Conservation (phyloP, 140 eudicot species). For the Erigeron philadelphicus region DNA sequence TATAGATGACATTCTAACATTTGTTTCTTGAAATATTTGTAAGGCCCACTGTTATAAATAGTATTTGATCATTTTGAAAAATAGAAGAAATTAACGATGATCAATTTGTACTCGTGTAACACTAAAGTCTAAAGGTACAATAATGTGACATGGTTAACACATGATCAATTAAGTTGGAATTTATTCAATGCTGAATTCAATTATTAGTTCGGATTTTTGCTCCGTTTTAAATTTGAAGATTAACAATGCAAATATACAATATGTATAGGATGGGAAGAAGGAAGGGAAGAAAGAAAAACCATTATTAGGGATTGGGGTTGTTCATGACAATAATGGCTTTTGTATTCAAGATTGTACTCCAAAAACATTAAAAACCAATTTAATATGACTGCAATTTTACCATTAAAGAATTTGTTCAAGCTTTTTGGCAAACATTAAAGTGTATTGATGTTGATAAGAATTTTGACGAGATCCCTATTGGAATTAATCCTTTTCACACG, state of each 20-base stretch:
- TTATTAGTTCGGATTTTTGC: neutral
- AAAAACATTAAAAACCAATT: slow-evolving; percentile 17
- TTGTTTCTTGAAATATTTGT: too few relatives aligned
- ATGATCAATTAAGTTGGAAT: too few relatives aligned
- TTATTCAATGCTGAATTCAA: too few relatives aligned
- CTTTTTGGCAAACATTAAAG: slow-evolving; percentile 17
- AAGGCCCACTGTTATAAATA: neutral
- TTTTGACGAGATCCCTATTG: neutral
- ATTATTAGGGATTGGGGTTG: slow-evolving; percentile 31
- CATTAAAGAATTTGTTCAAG: neutral
- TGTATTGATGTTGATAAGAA: slow-evolving; percentile 5
- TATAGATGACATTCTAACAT: neutral
- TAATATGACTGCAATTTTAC: slow-evolving; percentile 13
- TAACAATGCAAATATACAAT: neutral
- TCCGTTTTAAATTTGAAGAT: neutral
- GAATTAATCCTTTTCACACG: neutral
- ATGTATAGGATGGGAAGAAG: neutral
- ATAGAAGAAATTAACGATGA: too few relatives aligned
- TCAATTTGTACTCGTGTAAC: too few relatives aligned
- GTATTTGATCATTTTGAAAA: too few relatives aligned
- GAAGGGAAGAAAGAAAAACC: slow-evolving; percentile 18
- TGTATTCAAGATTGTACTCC: slow-evolving; percentile 23
- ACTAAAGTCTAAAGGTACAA: too few relatives aligned
- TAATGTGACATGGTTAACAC: too few relatives aligned
- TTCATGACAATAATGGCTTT: slow-evolving; percentile 20